phyloP scores from a whole-genome alignment of 371 early-diverging fungal genomes.

The Mucor piriformis region DNA sequence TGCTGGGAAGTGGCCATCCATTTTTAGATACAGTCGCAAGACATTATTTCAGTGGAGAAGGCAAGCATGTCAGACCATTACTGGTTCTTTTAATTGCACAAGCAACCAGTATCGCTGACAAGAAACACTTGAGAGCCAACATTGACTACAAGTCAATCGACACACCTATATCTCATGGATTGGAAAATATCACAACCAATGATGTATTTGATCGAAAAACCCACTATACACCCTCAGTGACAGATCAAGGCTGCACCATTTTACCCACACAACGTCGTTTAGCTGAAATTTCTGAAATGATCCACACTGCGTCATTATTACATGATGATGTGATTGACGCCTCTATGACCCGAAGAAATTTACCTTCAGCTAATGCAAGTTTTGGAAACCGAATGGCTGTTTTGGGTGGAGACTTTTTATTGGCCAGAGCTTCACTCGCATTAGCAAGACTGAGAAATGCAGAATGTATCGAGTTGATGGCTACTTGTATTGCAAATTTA shows the following conservation, averaged over 20 bases:
- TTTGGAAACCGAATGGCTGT: slow-evolving; percentile 98
- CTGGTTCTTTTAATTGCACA: slow-evolving; percentile 88
- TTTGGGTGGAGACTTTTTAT: slow-evolving; percentile 91
- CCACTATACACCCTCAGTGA: slow-evolving; percentile 54
- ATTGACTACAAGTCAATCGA: slow-evolving; percentile 46
- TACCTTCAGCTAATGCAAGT: slow-evolving; percentile 78
- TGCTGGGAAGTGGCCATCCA: slow-evolving; percentile 87
- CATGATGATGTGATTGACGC: slow-evolving; percentile 96
- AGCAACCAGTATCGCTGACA: slow-evolving; percentile 64
- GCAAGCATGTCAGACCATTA: slow-evolving; percentile 93
- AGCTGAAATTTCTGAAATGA: slow-evolving; percentile 96
- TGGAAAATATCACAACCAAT: slow-evolving; percentile 42
- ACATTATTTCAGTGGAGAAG: slow-evolving; percentile 89
- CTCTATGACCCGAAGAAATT: slow-evolving; percentile 64
- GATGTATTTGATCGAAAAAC: slow-evolving; percentile 37
- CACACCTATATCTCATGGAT: slow-evolving; percentile 50
- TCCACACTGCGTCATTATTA: slow-evolving; percentile 93
- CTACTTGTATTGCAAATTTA: slow-evolving; percentile 89
- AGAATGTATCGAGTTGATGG: slow-evolving; percentile 91
- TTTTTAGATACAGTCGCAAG: slow-evolving; percentile 83
- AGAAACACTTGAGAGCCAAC: slow-evolving; percentile 21
- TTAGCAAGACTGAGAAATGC: slow-evolving; percentile 85
- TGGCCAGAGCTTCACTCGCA: slow-evolving; percentile 91
- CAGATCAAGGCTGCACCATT: slow-evolving; percentile 62
- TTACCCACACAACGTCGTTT: slow-evolving; percentile 90